These are phyloP conservation scores for Wickerhamomyces subpelliculosus DNA, from an alignment of 805 yeast species.

Conservation along the genomic window DNA sequence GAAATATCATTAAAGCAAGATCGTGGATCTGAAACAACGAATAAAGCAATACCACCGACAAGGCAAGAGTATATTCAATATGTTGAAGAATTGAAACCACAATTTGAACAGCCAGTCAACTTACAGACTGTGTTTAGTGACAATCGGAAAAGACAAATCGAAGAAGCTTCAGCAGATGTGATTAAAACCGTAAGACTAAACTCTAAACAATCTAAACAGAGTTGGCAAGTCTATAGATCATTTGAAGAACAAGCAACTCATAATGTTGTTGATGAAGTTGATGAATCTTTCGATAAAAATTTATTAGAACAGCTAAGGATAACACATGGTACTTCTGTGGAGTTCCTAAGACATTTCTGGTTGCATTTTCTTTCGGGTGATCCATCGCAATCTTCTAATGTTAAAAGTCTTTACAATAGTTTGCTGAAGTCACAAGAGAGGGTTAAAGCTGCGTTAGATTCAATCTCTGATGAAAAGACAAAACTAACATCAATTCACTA, in stretches of 20 bases:
- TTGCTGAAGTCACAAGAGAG: constrained; percentile 41
- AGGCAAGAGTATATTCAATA: constrained; percentile 17
- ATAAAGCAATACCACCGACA: constrained; percentile 11
- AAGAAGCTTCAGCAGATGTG: constrained; percentile 38
- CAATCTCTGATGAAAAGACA: constrained; percentile 22
- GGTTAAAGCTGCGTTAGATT: constrained; percentile 29
- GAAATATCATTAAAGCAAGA: constrained; percentile 27
- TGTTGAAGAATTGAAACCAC: constrained; percentile 13
- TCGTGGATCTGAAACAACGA: constrained; percentile 9
- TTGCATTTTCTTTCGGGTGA: constrained; percentile 46
- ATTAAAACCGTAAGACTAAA: constrained; percentile 42
- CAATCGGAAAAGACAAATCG: constrained; percentile 26
- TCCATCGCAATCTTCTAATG: constrained; percentile 33
- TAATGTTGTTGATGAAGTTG: constrained; percentile 23
- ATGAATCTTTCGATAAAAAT: constrained; percentile 26
- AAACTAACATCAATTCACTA: constrained; percentile 24
- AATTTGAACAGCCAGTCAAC: constrained; percentile 17
- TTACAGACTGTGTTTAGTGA: constrained; percentile 21
- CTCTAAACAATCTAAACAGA: constrained; percentile 45
- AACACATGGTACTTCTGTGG: constrained; percentile 67
- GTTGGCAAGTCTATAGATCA: constrained; percentile 28
- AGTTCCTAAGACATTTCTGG: constrained; percentile 75
- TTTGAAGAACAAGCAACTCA: constrained; percentile 19
- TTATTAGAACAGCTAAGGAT: constrained; percentile 46
- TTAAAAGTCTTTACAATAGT: constrained; percentile 43